A percentile compares a stretch with the other conserved stretches of the same genome.
Evolutionary conservation across 2,329 filamentous ascomycete genomes (phyloP).

Genomic region (Cryphonectria nitschkei): DNA sequence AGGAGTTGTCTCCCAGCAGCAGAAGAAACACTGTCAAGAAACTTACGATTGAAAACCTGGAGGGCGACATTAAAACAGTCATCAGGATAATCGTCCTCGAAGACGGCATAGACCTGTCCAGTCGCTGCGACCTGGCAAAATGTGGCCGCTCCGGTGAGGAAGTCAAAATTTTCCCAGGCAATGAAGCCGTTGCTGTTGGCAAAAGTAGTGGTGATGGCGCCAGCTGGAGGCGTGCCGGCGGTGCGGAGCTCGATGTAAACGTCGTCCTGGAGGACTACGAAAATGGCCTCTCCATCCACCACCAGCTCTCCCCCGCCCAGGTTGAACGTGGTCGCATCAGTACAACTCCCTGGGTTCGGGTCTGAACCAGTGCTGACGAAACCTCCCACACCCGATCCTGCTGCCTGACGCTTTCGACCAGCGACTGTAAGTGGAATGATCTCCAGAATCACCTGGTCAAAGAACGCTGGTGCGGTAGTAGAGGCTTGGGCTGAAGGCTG

Average conservation of each 20-base stretch:
- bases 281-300: not conserved
- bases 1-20: not conserved
- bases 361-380: not conserved
- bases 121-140: not conserved
- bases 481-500: not conserved
- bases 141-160: not conserved
- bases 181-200: not conserved
- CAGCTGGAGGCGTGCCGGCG: not conserved
- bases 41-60: not conserved
- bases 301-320: not conserved
- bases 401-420: not conserved
- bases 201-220: slow-evolving; percentile 1
- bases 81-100: not conserved
- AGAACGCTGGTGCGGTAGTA: not conserved
- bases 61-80: not conserved
- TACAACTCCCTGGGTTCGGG: not conserved
- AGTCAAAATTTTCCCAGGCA: not conserved
- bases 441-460: not conserved
- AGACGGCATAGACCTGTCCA: slow-evolving; percentile 5
- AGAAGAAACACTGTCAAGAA: not conserved
- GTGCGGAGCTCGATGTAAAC: not conserved
- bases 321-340: not conserved
- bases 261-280: not conserved
- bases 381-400: not conserved
- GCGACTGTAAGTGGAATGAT: not conserved